Conservation (phyloP, 2,329 filamentous ascomycete genomes). For the Mariannaea sp. region DNA sequence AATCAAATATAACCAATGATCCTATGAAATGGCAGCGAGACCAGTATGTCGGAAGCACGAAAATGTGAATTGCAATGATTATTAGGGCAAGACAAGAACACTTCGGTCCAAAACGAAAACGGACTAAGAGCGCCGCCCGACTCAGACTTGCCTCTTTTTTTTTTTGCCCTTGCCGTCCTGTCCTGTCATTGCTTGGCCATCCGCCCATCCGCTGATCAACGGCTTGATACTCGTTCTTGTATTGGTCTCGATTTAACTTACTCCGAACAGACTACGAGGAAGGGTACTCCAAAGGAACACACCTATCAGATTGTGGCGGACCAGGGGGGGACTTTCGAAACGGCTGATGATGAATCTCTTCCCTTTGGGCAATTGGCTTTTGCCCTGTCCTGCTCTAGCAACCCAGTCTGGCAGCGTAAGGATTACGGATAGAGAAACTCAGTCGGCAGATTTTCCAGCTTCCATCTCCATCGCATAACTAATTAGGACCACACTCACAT, state of each 20-base stretch:
- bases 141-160: constrained; percentile 22
- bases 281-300: constrained; percentile 7
- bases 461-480: background rate
- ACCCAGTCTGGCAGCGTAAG: constrained; percentile 20
- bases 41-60: constrained; percentile 11
- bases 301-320: constrained; percentile 30
- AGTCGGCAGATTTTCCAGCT: constrained; percentile 32
- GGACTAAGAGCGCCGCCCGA: constrained; percentile 14
- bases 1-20: too few relatives aligned
- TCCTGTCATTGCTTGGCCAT: constrained; percentile 28
- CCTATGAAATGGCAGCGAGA: background rate
- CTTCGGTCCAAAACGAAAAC: constrained; percentile 15
- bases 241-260: constrained; percentile 4
- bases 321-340: constrained; percentile 26
- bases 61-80: constrained; percentile 1
- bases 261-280: background rate
- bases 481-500: background rate
- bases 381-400: constrained; percentile 25
- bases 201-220: constrained; percentile 24
- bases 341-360: constrained; percentile 31
- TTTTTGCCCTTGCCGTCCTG: constrained; percentile 5
- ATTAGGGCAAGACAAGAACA: constrained; percentile 18
- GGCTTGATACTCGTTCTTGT: constrained; percentile 11
- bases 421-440: constrained; percentile 30
- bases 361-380: background rate